These are phyloP conservation scores for Hansenula lynferdii DNA, from an alignment of 1,139 yeast species.

Conservation along the genomic window DNA sequence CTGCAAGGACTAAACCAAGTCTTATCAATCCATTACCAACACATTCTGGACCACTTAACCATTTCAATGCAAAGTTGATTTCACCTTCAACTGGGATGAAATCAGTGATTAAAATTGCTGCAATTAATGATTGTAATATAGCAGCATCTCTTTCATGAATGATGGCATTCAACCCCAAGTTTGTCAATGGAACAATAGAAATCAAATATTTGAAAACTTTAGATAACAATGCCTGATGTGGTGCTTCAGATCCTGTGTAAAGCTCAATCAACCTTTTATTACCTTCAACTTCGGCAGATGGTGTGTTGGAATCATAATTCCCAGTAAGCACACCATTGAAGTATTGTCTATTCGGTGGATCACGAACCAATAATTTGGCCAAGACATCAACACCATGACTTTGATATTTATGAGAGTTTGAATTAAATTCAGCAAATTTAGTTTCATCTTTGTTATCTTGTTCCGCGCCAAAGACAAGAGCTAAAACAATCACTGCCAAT, in stretches of 20 bases:
- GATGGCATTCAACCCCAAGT: constrained; percentile 30
- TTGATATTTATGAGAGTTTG: constrained; percentile 65
- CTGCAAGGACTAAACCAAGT: constrained; percentile 33
- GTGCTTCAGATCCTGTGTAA: constrained; percentile 24
- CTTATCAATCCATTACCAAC: constrained; percentile 50
- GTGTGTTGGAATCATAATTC: constrained; percentile 20
- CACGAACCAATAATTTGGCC: constrained; percentile 77
- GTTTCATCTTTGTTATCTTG: constrained; percentile 28
- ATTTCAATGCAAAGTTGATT: constrained; percentile 46
- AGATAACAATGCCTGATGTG: constrained; percentile 38
- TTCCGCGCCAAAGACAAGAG: constrained; percentile 63
- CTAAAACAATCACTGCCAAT: constrained; percentile 51
- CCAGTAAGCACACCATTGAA: constrained; percentile 62
- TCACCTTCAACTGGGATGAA: constrained; percentile 31
- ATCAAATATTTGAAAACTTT: constrained; percentile 48
- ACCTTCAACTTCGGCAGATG: constrained; percentile 22
- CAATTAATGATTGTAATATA: constrained; percentile 54
- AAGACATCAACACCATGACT: constrained; percentile 78
- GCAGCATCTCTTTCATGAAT: constrained; percentile 51
- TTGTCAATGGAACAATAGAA: constrained; percentile 56
- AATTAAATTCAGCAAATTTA: constrained; percentile 52
- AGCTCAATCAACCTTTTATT: constrained; percentile 22
- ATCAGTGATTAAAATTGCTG: constrained; percentile 46
- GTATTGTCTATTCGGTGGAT: constrained; percentile 63
- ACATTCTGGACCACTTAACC: constrained; percentile 55